Conservation (phyloP, 1,139 yeast genomes). For the Hyphopichia burtonii region DNA sequence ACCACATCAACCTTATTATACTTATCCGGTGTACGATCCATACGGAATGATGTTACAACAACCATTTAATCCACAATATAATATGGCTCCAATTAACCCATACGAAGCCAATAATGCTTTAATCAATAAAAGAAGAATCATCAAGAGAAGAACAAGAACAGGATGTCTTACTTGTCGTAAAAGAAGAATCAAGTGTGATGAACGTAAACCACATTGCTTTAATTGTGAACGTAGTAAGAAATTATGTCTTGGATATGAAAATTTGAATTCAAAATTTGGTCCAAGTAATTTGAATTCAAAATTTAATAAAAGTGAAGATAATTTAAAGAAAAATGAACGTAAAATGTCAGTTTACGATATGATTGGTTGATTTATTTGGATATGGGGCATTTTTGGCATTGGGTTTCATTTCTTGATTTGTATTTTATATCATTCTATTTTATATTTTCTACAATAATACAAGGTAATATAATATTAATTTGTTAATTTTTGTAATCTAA, state of each 20-base stretch:
- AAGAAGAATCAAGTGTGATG: conserved; percentile 74
- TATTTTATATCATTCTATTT: no score
- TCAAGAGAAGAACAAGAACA: conserved; percentile 61
- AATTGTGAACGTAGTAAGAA: conserved; percentile 73
- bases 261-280: conserved; percentile 15
- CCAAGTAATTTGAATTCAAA: conserved; percentile 4
- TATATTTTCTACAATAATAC: no score
- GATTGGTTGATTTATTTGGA: not conserved
- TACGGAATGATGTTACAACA: conserved; percentile 6
- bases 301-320: not conserved
- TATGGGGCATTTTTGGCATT: not conserved
- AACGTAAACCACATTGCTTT: conserved; percentile 67
- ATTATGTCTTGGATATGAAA: conserved; percentile 66
- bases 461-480: no score
- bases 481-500: not conserved
- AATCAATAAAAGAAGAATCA: conserved; percentile 41
- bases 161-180: conserved; percentile 76
- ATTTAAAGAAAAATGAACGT: not conserved
- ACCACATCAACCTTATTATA: not conserved
- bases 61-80: conserved; percentile 4
- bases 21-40: conserved; percentile 4
- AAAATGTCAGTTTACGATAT: conserved; percentile 4
- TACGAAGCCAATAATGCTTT: conserved; percentile 34
- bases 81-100: conserved; percentile 5
- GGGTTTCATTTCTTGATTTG: no score